Conservation (phyloP, 1,284 basidiomycete genomes). For the Leccinum cinnamomeum region DNA sequence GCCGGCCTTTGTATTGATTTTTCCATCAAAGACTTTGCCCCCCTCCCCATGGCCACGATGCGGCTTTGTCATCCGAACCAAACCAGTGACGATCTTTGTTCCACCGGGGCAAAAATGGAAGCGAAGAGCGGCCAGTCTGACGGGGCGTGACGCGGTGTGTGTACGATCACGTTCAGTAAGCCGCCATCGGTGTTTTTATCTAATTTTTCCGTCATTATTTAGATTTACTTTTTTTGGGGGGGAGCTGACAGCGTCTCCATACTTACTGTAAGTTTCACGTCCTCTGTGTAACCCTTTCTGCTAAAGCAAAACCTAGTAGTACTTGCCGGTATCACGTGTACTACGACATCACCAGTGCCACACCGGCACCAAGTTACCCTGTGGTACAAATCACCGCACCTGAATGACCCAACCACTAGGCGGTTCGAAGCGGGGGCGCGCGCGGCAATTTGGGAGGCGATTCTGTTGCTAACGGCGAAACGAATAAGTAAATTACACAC, state of each 20-base stretch:
- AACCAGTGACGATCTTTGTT: constrained; percentile 22
- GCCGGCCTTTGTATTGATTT: constrained; percentile 11
- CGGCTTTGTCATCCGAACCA: constrained; percentile 14
- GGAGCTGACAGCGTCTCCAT: constrained; percentile 23
- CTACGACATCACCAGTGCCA: neutral
- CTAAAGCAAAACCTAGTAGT: constrained; percentile 17
- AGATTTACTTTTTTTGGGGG: neutral
- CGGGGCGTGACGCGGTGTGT: neutral
- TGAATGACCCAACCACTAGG: constrained; percentile 9
- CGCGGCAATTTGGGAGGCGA: neutral
- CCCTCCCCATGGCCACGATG: constrained; percentile 11
- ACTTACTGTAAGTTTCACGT: constrained; percentile 1
- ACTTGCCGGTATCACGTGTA: constrained; percentile 32
- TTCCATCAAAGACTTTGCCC: constrained; percentile 15
- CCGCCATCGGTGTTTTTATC: constrained; percentile 15
- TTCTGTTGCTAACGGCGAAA: constrained; percentile 12
- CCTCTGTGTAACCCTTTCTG: constrained; percentile 17
- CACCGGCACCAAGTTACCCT: constrained; percentile 1
- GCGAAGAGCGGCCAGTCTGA: constrained; percentile 6
- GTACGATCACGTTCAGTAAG: constrained; percentile 12
- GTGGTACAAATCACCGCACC: neutral
- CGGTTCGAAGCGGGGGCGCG: constrained; percentile 1
- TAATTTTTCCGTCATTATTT: neutral
- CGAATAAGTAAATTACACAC: neutral
- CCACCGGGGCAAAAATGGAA: constrained; percentile 25